Conservation (phyloP, 257 asterid species). For the Plectranthus barbatus region DNA sequence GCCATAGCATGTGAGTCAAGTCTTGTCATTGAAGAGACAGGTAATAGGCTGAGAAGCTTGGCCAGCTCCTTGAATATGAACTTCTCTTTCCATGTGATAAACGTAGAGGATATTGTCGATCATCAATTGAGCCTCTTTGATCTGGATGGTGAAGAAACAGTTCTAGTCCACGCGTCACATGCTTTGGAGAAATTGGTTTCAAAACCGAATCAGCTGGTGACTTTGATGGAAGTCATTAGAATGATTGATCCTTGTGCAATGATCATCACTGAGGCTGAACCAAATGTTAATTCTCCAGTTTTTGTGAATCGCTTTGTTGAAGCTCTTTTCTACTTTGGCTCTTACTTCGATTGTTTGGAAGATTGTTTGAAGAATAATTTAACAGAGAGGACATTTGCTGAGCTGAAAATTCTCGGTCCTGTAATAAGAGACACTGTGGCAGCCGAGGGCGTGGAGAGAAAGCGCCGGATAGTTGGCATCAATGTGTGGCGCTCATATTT, state of each 20-base stretch:
- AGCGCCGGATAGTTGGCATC: constrained; percentile 22
- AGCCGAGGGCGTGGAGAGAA: constrained; percentile 31
- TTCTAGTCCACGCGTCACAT: neutral
- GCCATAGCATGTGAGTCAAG: constrained; percentile 27
- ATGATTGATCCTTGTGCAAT: constrained; percentile 23
- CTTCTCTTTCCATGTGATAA: constrained; percentile 10
- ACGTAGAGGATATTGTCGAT: neutral
- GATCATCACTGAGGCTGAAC: constrained; percentile 31
- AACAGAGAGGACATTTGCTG: constrained; percentile 21
- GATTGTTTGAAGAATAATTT: constrained; percentile 17
- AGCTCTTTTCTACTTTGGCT: constrained; percentile 31
- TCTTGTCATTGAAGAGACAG: constrained; percentile 24
- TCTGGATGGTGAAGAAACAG: constrained; percentile 1
- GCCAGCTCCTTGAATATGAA: constrained; percentile 10
- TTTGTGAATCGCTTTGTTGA: constrained; percentile 40
- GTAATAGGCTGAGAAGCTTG: neutral
- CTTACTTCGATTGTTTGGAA: constrained; percentile 25
- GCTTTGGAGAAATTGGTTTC: neutral
- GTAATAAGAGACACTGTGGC: constrained; percentile 28
- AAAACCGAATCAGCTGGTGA: constrained; percentile 20
- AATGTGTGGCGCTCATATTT: constrained; percentile 32
- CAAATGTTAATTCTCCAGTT: constrained; percentile 32
- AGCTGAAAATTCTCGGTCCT: constrained; percentile 13
- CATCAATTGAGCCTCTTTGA: neutral
- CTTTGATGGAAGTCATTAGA: constrained; percentile 25